These are phyloP conservation scores for Gryganskiella cystojenkinii DNA, from an alignment of 192 early-diverging fungal species.

Conservation along the genomic window DNA sequence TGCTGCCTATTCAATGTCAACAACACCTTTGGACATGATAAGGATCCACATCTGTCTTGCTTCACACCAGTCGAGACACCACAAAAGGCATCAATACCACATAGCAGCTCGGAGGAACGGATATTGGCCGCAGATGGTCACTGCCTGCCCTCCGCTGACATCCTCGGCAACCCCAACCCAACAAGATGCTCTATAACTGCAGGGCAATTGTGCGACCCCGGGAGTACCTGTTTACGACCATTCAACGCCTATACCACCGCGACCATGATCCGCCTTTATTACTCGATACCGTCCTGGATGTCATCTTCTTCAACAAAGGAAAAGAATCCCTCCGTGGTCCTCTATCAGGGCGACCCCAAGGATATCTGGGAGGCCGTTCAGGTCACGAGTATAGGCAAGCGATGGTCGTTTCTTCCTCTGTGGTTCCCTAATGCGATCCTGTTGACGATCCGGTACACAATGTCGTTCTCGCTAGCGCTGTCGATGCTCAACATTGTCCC, in stretches of 20 bases:
- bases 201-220: constrained; percentile 22
- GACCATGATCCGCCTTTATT: constrained; percentile 67
- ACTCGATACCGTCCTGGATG: constrained; percentile 53
- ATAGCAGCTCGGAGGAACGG: constrained; percentile 6
- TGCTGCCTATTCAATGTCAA: constrained; percentile 69
- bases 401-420: constrained; percentile 65
- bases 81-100: constrained; percentile 6
- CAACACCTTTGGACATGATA: constrained; percentile 66
- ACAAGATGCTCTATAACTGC: constrained; percentile 52
- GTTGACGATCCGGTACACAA: constrained; percentile 63
- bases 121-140: constrained; percentile 26
- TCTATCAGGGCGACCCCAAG: constrained; percentile 73
- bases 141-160: constrained; percentile 53
- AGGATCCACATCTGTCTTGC: constrained; percentile 56
- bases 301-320: not conserved
- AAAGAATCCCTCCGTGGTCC: constrained; percentile 43
- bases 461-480: constrained; percentile 75
- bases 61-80: constrained; percentile 53
- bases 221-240: constrained; percentile 61
- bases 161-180: constrained; percentile 36
- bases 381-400: constrained; percentile 67
- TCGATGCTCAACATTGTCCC: constrained; percentile 80
- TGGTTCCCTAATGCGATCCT: constrained; percentile 59
- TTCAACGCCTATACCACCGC: constrained; percentile 59
- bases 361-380: constrained; percentile 81